These are phyloP conservation scores for Chlorophyllum brunneum DNA, from an alignment of 768 basidiomycete genomes.

Conservation along the genomic window DNA sequence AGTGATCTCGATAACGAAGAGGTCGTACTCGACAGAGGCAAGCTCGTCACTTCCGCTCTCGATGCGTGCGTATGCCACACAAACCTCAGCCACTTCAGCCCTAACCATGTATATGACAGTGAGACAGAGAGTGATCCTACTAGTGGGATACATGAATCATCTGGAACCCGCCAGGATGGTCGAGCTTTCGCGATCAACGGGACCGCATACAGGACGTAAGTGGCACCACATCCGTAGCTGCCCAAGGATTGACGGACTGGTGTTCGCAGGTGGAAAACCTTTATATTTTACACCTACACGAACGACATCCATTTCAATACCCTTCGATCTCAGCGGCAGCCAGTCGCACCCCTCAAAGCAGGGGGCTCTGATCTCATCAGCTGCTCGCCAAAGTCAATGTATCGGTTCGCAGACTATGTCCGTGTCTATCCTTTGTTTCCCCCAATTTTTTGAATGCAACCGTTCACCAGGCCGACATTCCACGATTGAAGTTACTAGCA, in stretches of 20 bases:
- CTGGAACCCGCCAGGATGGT: not conserved
- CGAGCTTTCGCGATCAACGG: slow-evolving; percentile 10
- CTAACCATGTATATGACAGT: not conserved
- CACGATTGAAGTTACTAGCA: slow-evolving; percentile 2
- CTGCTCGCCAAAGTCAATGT: slow-evolving; percentile 38
- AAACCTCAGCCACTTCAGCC: too few species aligned
- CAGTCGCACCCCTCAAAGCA: not conserved
- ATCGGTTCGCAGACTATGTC: slow-evolving; percentile 24
- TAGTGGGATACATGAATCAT: not conserved
- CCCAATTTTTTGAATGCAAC: not conserved
- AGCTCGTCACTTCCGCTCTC: not conserved
- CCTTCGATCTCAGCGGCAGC: slow-evolving; percentile 2
- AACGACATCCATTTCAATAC: slow-evolving; percentile 6
- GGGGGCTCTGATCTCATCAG: not conserved
- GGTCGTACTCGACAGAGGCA: not conserved
- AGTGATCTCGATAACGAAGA: slow-evolving; percentile 10
- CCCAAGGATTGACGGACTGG: not conserved
- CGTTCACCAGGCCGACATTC: not conserved
- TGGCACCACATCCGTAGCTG: not conserved
- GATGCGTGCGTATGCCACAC: too few species aligned
- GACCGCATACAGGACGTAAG: not conserved
- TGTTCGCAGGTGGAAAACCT: slow-evolving; percentile 8
- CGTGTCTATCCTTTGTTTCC: not conserved
- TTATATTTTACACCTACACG: slow-evolving; percentile 11
- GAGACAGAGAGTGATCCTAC: not conserved